Evolutionary conservation across 2,329 filamentous ascomycete genomes (phyloP), one percentile per base, ranked within the genome.

Genomic region (Hypoxylon sp.): DNA sequence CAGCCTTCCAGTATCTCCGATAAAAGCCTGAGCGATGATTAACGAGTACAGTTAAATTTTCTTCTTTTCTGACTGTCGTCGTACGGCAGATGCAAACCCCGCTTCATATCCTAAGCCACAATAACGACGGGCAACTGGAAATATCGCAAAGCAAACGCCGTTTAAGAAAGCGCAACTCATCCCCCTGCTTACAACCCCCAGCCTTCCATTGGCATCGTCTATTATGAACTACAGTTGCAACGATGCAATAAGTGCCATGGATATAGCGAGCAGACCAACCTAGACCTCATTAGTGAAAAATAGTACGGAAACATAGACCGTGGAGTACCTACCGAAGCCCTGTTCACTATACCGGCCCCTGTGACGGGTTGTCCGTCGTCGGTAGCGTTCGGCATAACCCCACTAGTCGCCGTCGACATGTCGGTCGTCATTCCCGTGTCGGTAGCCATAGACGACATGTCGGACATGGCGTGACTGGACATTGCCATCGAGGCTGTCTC

Each of bases 171-270:
- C 23, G 42, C 37, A 11, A 7, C 6, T 11, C 5, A 21, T 12
- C 29, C 27, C 15, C 13, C 15, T n/a, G n/a, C n/a, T n/a, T n/a
- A n/a, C n/a, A n/a, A n/a, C n/a, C n/a, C n/a, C n/a, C n/a, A n/a
- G n/a, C n/a, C n/a, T n/a, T n/a, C n/a, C n/a, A n/a, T n/a, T n/a
- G n/a, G n/a, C n/a, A n/a, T n/a, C n/a, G n/a, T n/a, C n/a, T n/a
- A n/a, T n/a, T n/a, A n/a, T n/a, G n/a, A n/a, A n/a, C n/a, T 59
- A 66, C 12, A 65, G 36, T 36, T 62, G 59, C 27, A 63, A 34
- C 26, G 63, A 30, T 17, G 60, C 55, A 16, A 57, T 43, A 19
- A 67, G 34, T 2, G 44, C 43, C n/a, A 59, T 26, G 7, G 63
- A 65, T 32, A 53, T 38, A 8, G 61, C 17, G 30, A 67, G 53